These are phyloP conservation scores for Alternaria metachromatica DNA, from an alignment of 2,329 filamentous ascomycete species.

Conservation along the genomic window DNA sequence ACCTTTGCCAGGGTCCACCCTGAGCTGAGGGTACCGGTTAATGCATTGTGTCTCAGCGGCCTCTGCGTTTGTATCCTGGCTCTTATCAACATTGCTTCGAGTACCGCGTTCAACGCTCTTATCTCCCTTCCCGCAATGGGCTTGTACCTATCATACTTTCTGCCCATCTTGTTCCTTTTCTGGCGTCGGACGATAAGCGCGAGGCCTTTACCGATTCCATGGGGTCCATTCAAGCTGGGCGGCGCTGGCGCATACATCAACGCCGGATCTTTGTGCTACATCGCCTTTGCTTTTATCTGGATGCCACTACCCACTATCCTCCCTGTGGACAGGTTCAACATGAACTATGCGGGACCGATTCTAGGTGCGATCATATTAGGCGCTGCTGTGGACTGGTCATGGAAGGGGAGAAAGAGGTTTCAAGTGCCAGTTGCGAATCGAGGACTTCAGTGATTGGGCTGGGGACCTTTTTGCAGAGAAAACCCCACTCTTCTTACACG, in stretches of 20 bases:
- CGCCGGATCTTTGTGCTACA: conserved; percentile 28
- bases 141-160: conserved; percentile 40
- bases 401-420: conserved; percentile 34
- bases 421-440: conserved; percentile 21
- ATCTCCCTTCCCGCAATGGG: conserved; percentile 39
- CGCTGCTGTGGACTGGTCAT: conserved; percentile 32
- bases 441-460: background rate
- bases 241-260: conserved; percentile 28
- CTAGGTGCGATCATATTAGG: conserved; percentile 26
- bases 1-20: conserved; percentile 35
- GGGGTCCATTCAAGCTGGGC: conserved; percentile 33
- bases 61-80: conserved; percentile 38
- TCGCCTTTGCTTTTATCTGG: conserved; percentile 33
- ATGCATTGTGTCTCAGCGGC: conserved; percentile 26
- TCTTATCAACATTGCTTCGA: conserved; percentile 38
- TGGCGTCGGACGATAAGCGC: conserved; percentile 16
- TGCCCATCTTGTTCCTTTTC: conserved; percentile 35
- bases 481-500: background rate
- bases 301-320: conserved; percentile 33
- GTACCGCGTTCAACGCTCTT: conserved; percentile 38
- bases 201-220: conserved; percentile 17
- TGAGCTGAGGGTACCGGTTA: conserved; percentile 23
- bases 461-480: background rate
- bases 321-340: conserved; percentile 25
- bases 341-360: conserved; percentile 41